Base-by-base conservation (phyloP, 768 basidiomycete genomes). In the Epithele typhae region DNA sequence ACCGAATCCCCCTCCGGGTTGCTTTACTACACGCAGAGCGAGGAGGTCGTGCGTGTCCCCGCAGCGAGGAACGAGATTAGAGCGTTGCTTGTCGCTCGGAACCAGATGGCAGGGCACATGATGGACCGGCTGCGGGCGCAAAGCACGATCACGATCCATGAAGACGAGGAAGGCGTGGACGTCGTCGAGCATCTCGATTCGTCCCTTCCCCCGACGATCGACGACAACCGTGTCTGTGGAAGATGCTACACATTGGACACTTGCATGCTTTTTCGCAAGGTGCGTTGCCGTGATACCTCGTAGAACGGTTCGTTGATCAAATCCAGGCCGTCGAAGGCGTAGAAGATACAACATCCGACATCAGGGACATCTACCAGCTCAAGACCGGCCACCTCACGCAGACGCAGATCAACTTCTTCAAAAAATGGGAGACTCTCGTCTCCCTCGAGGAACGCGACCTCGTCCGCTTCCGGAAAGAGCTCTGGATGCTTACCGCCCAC, bases 231-330 rank as follows among this genome's bases (percentile, higher is more conserved):
- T 46, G 67, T 75, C 10, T 99, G 96, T 64, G 80, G 81, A 60
- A 77, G 71, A 40, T 98, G 96, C 59, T 97, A 83, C 60, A 74
- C 78, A 0, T 66, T 88, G 5, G 91, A 99, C 57, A 75, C 81
- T 2, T 98, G 96, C 64, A 92, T 97, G 86, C 73, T 99, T 10
- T 98, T 93, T 68, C 85, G 95, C 36, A 88, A 86, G 75, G 90
- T 84, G 50, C 24, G 39, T 36, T 0, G 14, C 52, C 5, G 38
- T 5, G n/a, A 5, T 38, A n/a, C 39, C 30, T 18, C 6, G 43
- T 44, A 27, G 18, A 22, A 17, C 19, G 46, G 58, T n/a, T 53
- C 41, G 3, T 55, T 11, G 43, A 44, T 36, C 18, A 19, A 7
- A n/a, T 9, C 17, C 46, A 89, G 85, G 78, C 86, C 5, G 79